Evolutionary conservation across 495 filamentous ascomycete species (phyloP).

Genomic region (Apiosordaria backusii): DNA sequence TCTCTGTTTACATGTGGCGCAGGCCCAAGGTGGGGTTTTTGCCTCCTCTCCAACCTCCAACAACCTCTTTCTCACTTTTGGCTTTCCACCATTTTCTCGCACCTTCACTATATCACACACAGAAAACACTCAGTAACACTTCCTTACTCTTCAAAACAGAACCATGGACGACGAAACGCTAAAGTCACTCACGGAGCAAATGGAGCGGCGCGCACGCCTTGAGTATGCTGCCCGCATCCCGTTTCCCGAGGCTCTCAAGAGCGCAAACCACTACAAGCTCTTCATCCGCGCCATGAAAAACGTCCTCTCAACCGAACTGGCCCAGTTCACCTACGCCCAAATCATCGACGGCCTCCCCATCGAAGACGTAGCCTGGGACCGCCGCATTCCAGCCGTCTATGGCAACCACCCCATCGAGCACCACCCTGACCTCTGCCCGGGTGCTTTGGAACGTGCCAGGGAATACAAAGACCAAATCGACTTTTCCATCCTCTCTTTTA

Average conservation of each 20-base stretch:
- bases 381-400: not conserved
- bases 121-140: not conserved
- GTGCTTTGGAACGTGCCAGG: conserved; percentile 18
- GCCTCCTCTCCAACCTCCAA: not conserved
- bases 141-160: not conserved
- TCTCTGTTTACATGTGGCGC: not conserved
- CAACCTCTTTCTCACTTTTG: not conserved
- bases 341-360: conserved; percentile 36
- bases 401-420: conserved; percentile 10
- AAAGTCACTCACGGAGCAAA: not conserved
- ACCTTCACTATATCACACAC: not conserved
- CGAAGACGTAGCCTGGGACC: conserved; percentile 21
- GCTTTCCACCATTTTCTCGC: not conserved
- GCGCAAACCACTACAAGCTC: conserved; percentile 11
- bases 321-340: conserved; percentile 31
- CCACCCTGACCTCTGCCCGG: conserved; percentile 25
- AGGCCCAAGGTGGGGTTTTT: not conserved
- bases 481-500: conserved; percentile 16
- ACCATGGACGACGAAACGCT: not conserved
- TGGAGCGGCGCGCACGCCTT: conserved; percentile 3
- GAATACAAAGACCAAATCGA: conserved; percentile 17
- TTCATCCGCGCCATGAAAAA: conserved; percentile 21
- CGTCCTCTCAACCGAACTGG: conserved; percentile 23
- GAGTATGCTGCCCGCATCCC: conserved; percentile 8
- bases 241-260: conserved; percentile 4